Percentiles rank a stretch among this genome's conserved stretches.
phyloP scores from a whole-genome alignment of 1,284 basidiomycete species.

The Apiotrichum montevideense region DNA sequence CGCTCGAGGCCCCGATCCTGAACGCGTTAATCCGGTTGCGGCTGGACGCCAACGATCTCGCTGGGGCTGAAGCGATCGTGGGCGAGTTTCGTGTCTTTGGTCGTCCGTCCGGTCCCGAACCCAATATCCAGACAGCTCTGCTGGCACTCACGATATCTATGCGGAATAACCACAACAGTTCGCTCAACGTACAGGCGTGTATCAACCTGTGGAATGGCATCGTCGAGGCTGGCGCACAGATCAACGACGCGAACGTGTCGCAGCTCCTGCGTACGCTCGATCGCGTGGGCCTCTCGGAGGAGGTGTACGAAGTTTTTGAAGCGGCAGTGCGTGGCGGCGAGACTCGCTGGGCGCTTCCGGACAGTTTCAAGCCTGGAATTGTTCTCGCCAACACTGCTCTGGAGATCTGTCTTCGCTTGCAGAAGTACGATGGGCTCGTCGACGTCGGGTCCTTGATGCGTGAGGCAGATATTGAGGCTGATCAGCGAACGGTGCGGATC shows the following conservation, averaged over 20 bases:
- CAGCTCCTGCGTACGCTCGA: slow-evolving; percentile 13
- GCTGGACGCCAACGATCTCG: slow-evolving; percentile 23
- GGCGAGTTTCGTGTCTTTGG: slow-evolving; percentile 17
- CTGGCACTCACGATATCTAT: slow-evolving; percentile 1
- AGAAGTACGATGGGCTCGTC: slow-evolving; percentile 14
- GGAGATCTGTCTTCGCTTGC: neutral
- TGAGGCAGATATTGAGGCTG: slow-evolving; percentile 17
- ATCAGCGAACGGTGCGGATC: slow-evolving; percentile 25
- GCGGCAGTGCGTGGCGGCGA: neutral
- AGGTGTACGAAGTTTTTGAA: slow-evolving; percentile 7
- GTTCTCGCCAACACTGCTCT: slow-evolving; percentile 22
- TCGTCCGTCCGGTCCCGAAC: neutral
- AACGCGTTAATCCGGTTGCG: slow-evolving; percentile 31
- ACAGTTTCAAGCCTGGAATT: slow-evolving; percentile 9
- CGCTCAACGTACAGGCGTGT: slow-evolving; percentile 2
- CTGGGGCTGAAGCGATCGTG: slow-evolving; percentile 22
- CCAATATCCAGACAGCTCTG: neutral
- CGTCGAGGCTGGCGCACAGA: neutral
- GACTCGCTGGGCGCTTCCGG: slow-evolving; percentile 11
- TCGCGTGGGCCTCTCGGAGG: slow-evolving; percentile 3
- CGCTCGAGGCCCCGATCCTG: slow-evolving; percentile 18
- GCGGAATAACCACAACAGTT: neutral
- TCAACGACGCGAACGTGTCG: slow-evolving; percentile 11
- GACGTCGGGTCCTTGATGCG: slow-evolving; percentile 15
- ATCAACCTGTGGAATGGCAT: neutral